Conservation (phyloP, 441 rosid genomes). For the Euphorbia schlechtendalii region DNA sequence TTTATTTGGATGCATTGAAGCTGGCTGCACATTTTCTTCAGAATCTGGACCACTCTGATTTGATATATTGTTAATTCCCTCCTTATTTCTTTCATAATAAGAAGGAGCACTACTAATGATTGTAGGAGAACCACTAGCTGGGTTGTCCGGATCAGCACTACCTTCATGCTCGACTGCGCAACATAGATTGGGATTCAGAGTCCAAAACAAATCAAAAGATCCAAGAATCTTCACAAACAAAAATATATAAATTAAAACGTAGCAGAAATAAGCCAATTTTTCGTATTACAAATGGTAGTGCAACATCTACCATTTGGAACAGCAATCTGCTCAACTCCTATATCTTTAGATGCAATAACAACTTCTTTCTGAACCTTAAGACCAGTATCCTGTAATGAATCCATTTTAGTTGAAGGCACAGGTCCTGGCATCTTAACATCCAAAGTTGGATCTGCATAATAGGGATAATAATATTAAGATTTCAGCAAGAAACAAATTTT, state of each 20-base stretch:
- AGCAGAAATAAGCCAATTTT: background rate
- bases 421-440: slow-evolving; percentile 15
- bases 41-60: slow-evolving; percentile 30
- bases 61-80: slow-evolving; percentile 27
- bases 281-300: background rate
- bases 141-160: slow-evolving; percentile 33
- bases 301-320: slow-evolving; percentile 26
- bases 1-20: slow-evolving; percentile 34
- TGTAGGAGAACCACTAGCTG: slow-evolving; percentile 39
- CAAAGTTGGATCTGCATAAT: slow-evolving; percentile 23
- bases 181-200: slow-evolving; percentile 29
- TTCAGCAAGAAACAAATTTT: too few relatives aligned
- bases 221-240: slow-evolving; percentile 9
- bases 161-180: slow-evolving; percentile 32
- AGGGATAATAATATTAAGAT: too few relatives aligned
- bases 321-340: slow-evolving; percentile 20
- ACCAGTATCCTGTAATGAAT: slow-evolving; percentile 13
- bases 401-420: slow-evolving; percentile 22
- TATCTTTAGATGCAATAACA: slow-evolving; percentile 23
- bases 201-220: slow-evolving; percentile 23
- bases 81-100: slow-evolving; percentile 30
- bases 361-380: slow-evolving; percentile 17
- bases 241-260: background rate
- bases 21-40: slow-evolving; percentile 24
- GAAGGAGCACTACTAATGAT: slow-evolving; percentile 36